phyloP scores from a whole-genome alignment of 371 early-diverging fungal species.

The Mortierella sp. region DNA sequence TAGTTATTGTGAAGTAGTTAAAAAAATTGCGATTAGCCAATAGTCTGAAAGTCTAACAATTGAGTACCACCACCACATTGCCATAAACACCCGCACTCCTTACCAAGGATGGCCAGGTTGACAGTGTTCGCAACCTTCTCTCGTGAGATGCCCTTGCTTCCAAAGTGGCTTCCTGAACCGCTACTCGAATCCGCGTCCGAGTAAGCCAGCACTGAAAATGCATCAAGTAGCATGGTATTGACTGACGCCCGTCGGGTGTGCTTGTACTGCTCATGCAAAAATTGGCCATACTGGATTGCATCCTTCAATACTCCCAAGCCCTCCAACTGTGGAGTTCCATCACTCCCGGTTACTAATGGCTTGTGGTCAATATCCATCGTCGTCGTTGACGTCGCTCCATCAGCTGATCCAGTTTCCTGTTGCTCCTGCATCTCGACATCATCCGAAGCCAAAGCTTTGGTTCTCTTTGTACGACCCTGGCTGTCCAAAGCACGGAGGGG shows the following conservation, averaged over 20 bases:
- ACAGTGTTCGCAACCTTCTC: slow-evolving; percentile 77
- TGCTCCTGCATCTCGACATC: slow-evolving; percentile 60
- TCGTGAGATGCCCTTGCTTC: slow-evolving; percentile 68
- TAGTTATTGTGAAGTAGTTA: not conserved
- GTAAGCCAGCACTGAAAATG: slow-evolving; percentile 87
- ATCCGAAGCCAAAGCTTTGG: not conserved
- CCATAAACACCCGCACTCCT: slow-evolving; percentile 7
- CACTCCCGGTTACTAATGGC: slow-evolving; percentile 18
- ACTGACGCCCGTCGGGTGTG: slow-evolving; percentile 59
- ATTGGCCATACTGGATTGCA: slow-evolving; percentile 80
- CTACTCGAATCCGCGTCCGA: slow-evolving; percentile 61
- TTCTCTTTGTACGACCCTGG: slow-evolving; percentile 23
- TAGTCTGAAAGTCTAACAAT: too few species aligned
- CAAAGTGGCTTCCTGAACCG: not conserved
- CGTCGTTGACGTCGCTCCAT: not conserved
- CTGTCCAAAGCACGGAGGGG: slow-evolving; percentile 26
- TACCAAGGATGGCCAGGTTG: slow-evolving; percentile 81
- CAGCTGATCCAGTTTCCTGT: not conserved
- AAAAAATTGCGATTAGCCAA: too few species aligned
- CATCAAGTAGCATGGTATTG: slow-evolving; percentile 61
- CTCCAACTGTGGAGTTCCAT: slow-evolving; percentile 17
- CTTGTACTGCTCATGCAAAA: slow-evolving; percentile 78
- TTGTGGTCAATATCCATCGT: slow-evolving; percentile 59
- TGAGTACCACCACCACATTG: not conserved
- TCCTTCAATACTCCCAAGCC: slow-evolving; percentile 53